These are phyloP conservation scores for Globisporangium abappressorium DNA, from an alignment of 352 stramenopile species.

Conservation along the genomic window DNA sequence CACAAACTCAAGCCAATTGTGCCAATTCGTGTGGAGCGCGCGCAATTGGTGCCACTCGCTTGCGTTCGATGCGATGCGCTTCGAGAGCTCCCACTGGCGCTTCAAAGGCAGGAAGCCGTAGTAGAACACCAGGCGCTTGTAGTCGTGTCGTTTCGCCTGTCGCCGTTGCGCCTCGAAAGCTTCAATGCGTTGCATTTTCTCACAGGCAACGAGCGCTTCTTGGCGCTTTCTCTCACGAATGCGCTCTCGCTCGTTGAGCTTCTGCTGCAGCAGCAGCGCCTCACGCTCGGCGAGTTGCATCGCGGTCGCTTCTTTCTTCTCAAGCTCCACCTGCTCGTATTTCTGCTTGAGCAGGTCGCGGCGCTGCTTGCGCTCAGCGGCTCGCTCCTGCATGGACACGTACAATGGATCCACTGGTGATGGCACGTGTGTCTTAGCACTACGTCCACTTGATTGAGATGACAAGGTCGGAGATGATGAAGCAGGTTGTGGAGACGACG, in stretches of 20 bases:
- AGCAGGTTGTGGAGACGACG: too few relatives aligned
- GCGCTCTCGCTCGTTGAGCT: constrained; percentile 34
- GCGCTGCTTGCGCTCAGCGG: constrained; percentile 49
- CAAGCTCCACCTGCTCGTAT: constrained; percentile 49
- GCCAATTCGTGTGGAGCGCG: constrained; percentile 36
- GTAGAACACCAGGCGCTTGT: constrained; percentile 39
- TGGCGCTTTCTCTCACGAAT: constrained; percentile 38
- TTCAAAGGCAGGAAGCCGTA: constrained; percentile 49
- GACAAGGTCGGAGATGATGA: not conserved
- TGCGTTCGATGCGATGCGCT: constrained; percentile 34
- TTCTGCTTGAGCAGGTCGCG: constrained; percentile 47
- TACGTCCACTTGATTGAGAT: not conserved
- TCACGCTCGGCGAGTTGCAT: constrained; percentile 42
- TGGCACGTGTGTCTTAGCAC: not conserved
- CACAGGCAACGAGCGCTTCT: constrained; percentile 25
- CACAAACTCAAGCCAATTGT: constrained; percentile 37
- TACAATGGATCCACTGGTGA: constrained; percentile 40
- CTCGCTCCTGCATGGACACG: constrained; percentile 49
- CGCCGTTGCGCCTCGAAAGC: constrained; percentile 26
- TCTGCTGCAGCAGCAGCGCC: constrained; percentile 33
- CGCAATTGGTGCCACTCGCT: constrained; percentile 44
- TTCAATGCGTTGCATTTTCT: constrained; percentile 34
- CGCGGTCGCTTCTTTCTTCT: constrained; percentile 40
- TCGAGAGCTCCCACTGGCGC: constrained; percentile 22
- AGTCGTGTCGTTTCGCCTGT: constrained; percentile 30